Evolutionary conservation across 2,329 filamentous ascomycete species (phyloP).

Genomic region (Cladosporium sp.): DNA sequence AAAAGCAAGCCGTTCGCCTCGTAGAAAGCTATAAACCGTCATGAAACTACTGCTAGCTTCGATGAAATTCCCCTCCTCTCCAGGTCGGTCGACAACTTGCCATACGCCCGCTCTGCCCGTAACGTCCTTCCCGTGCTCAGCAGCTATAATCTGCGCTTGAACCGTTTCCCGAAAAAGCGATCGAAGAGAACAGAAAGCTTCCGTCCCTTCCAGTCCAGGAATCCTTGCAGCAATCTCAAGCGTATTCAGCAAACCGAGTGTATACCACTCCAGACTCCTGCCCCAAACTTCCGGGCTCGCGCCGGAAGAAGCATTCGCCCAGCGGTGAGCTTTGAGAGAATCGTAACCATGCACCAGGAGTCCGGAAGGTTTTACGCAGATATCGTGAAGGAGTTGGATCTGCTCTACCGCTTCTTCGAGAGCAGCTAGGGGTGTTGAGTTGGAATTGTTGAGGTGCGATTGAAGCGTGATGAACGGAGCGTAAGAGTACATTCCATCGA

Average conservation of each 20-base stretch:
- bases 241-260: conserved; percentile 48
- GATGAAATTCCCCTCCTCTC: conserved; percentile 51
- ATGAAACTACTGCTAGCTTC: conserved; percentile 56
- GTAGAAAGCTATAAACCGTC: conserved; percentile 52
- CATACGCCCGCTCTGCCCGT: conserved; percentile 45
- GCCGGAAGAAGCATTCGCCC: conserved; percentile 49
- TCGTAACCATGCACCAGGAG: conserved; percentile 55
- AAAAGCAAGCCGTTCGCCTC: conserved; percentile 40
- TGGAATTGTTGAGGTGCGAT: conserved; percentile 15
- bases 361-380: conserved; percentile 38
- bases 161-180: conserved; percentile 38
- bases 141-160: conserved; percentile 33
- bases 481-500: conserved; percentile 51
- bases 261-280: conserved; percentile 52
- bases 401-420: conserved; percentile 33
- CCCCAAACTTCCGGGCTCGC: conserved; percentile 52
- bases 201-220: conserved; percentile 19
- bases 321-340: conserved; percentile 42
- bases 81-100: conserved; percentile 50
- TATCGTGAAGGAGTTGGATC: conserved; percentile 42
- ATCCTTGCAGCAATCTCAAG: conserved; percentile 35
- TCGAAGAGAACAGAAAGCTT: conserved; percentile 29
- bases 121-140: conserved; percentile 28
- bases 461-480: conserved; percentile 38
- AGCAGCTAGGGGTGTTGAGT: not conserved